These are phyloP conservation scores for Penicillium sp. DNA, from an alignment of 2,329 filamentous ascomycete genomes.

Conservation along the genomic window DNA sequence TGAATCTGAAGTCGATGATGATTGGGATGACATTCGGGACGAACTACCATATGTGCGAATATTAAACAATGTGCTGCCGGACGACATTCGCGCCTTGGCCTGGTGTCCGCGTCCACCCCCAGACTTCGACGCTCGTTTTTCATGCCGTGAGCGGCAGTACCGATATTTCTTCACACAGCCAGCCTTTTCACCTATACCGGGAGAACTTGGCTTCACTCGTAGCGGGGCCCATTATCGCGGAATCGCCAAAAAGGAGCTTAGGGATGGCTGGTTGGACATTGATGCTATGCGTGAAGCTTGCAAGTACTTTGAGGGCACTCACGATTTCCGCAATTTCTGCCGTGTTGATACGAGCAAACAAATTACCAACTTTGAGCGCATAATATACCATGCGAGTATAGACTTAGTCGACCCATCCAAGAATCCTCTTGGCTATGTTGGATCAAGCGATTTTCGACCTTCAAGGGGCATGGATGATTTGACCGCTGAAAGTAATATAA, in stretches of 20 bases:
- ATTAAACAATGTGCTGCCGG: constrained; percentile 81
- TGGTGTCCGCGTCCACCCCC: constrained; percentile 83
- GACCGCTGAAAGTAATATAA: constrained; percentile 26
- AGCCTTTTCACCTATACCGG: constrained; percentile 67
- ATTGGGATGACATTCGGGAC: constrained; percentile 66
- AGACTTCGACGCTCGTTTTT: constrained; percentile 86
- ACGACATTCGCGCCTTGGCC: constrained; percentile 83
- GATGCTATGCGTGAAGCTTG: constrained; percentile 81
- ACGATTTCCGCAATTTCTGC: constrained; percentile 97
- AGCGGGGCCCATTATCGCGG: constrained; percentile 21
- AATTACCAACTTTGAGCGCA: constrained; percentile 74
- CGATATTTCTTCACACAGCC: constrained; percentile 98
- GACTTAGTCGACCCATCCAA: constrained; percentile 58
- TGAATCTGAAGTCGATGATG: constrained; percentile 19
- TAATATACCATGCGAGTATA: constrained; percentile 76
- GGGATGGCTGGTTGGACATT: constrained; percentile 80
- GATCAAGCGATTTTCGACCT: constrained; percentile 22
- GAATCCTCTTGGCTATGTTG: constrained; percentile 56
- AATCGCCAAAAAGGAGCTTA: constrained; percentile 28
- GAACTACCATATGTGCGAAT: constrained; percentile 81
- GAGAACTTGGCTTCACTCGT: constrained; percentile 47
- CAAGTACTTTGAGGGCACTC: constrained; percentile 70
- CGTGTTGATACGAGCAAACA: constrained; percentile 89
- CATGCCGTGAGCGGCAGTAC: constrained; percentile 85
- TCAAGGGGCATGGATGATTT: constrained; percentile 33